Conservation (phyloP, 2,329 filamentous ascomycete genomes). For the Botrytis sinoallii region DNA sequence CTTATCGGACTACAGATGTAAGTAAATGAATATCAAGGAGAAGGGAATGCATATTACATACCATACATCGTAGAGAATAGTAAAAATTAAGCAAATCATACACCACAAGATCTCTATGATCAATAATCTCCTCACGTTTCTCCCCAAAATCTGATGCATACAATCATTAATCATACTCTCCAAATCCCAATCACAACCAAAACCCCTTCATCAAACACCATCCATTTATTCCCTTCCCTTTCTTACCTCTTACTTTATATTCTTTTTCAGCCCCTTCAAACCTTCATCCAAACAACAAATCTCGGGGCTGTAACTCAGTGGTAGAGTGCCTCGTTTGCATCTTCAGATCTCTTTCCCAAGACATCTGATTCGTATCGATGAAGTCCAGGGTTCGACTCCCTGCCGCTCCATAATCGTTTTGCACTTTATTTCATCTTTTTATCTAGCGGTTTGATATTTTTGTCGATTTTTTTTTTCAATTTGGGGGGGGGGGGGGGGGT, state of each 20-base stretch:
- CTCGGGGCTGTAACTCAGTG: conserved; percentile 5
- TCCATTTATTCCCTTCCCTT: background rate
- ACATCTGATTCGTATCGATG: background rate
- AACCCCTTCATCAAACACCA: background rate
- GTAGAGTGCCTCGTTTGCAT: conserved; percentile 10
- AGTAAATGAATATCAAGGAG: background rate
- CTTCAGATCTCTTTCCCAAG: accelerated
- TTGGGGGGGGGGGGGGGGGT: background rate
- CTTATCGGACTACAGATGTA: background rate
- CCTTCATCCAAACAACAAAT: background rate
- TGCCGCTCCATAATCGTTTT: conserved; percentile 13
- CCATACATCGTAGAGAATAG: background rate
- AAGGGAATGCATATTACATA: background rate
- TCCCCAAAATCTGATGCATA: background rate
- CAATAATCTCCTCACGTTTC: background rate
- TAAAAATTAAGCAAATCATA: background rate
- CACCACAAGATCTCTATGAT: background rate
- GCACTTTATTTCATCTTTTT: background rate
- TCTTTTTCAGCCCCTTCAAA: accelerated
- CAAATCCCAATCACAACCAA: background rate
- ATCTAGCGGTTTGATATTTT: background rate
- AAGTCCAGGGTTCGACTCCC: conserved; percentile 10
- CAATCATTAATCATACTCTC: background rate
- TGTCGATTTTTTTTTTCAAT: background rate
- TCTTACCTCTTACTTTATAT: accelerated